Evolutionary conservation across 768 basidiomycete genomes (phyloP), one percentile per base, ranked within the genome.

Genomic region (Fibroporia radiculosa): DNA sequence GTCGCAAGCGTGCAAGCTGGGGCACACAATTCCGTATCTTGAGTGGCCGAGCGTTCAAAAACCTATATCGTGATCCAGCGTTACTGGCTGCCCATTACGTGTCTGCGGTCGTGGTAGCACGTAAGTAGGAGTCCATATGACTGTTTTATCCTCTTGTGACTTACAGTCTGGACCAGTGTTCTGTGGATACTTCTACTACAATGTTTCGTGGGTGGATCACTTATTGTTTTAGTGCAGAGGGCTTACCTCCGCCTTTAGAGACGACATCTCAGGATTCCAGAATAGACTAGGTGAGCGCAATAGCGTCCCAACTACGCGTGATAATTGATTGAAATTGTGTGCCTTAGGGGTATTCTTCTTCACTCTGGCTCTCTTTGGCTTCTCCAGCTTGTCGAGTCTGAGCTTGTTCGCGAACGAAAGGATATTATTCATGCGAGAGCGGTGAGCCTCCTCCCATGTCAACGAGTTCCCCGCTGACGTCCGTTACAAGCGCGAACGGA

Each of bases 231-330:
- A 16, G 23, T 25, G 20, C 22, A 36, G 20, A 13, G 29, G 18
- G 20, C 37, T 29, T 24, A 40, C 19, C 33, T 19, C 1, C 6
- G 4, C 3, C 25, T 27, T 3, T 55, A 83, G 81, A 13, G 84
- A 93, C 58, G 93, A 97, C 65, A 97, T 98, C 40, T 82, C 88
- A 5, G 95, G 95, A 4, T 96, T 99, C 80, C 95, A 98, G 72
- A 93, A 95, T 58, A 75, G 92, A 52, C 72, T 93, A 48, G 90
- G 87, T 80, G 51, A 42, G 1, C 47, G 29, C 40, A 36, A 8
- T 18, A 10, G n/a, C n/a, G n/a, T n/a, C n/a, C n/a, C n/a, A n/a
- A n/a, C n/a, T n/a, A n/a, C n/a, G n/a, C n/a, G 10, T 10, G 29
- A 31, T 31, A 10, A n/a, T 8, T 31, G 29, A 31, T 31, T 8